Base-by-base conservation (phyloP, 2,329 filamentous ascomycete species). In the Botrytis squamosa region DNA sequence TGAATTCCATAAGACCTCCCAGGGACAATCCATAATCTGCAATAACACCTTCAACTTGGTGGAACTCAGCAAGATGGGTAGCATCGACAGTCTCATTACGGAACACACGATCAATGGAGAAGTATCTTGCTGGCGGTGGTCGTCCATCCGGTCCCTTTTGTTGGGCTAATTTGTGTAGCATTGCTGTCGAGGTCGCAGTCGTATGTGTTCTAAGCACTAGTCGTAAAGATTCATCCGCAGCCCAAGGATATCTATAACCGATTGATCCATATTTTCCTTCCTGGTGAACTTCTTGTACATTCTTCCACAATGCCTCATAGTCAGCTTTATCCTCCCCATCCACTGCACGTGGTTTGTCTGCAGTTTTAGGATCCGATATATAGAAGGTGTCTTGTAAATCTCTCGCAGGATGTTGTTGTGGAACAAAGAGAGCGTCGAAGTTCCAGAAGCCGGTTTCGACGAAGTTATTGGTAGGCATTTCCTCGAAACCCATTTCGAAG, bases 401-500 rank as follows among this genome's bases (percentile, higher is more conserved):
- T 82, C 96, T 93, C 74, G 96, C 96, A 70, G 96, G 96, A 83
- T 99, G 96, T 87, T 99, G 96, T 85, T 97, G 96, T 44, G 95
- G 95, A 71, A 98, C 95, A 83, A 95, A 98, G 76, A 99, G 93
- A 38, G 95, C 91, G 81, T 98, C 95, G 83, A 98, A 98, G 84
- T 98, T 98, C 94, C 96, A 99, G 90, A 98, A 98, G 65, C 95
- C 95, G 20, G 95, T 95, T 85, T 99, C 96, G 76, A 98, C 95
- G 82, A 91, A 98, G 82, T 93, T 90, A 84, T 92, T 92, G 68
- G 95, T 98, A 22, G 95, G 93, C 96, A 99, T 98, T 86, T 99
- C 96, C 80, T 95, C 91, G 85, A 98, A 99, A 71, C 95, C 96
- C 91, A 97, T 97, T 82, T 97, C 94, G 85, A 99, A 98, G 90